Percentiles rank a stretch among this genome's conserved stretches.
phyloP scores from a whole-genome alignment of 164 flowering plant species.

The Saururus chinensis region DNA sequence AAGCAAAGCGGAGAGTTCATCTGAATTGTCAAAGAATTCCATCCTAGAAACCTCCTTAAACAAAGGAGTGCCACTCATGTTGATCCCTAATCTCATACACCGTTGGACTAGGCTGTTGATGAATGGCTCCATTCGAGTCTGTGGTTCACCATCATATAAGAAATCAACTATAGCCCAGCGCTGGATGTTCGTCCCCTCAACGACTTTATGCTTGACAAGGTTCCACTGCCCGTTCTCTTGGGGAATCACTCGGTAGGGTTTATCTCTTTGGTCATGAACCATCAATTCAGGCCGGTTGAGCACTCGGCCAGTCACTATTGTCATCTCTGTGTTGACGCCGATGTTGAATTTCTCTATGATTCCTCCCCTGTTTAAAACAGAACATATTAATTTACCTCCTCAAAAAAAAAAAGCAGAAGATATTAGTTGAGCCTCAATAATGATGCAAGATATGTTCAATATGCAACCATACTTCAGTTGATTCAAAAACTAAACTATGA shows the following conservation, averaged over 20 bases:
- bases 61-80: constrained; percentile 24
- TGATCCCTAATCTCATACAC: constrained; percentile 28
- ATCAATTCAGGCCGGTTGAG: constrained; percentile 48
- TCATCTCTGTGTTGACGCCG: constrained; percentile 34
- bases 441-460: too few species aligned
- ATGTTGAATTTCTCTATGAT: constrained; percentile 34
- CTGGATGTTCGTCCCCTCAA: constrained; percentile 35
- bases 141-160: neutral
- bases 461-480: too few species aligned
- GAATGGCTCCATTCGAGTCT: constrained; percentile 15
- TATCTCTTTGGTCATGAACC: constrained; percentile 22
- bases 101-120: constrained; percentile 18
- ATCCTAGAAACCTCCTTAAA: constrained; percentile 12
- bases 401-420: too few species aligned
- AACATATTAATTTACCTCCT: neutral
- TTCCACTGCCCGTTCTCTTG: constrained; percentile 67
- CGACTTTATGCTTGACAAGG: constrained; percentile 29
- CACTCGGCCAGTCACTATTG: constrained; percentile 45
- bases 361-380: constrained; percentile 21
- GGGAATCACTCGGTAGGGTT: constrained; percentile 6
- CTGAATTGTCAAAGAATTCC: constrained; percentile 20
- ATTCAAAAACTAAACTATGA: too few species aligned
- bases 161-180: constrained; percentile 60
- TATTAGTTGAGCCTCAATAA: too few species aligned
- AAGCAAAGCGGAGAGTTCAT: constrained; percentile 23